Conservation (phyloP, 2,329 filamentous ascomycete genomes). For the Cryphonectria japonica region DNA sequence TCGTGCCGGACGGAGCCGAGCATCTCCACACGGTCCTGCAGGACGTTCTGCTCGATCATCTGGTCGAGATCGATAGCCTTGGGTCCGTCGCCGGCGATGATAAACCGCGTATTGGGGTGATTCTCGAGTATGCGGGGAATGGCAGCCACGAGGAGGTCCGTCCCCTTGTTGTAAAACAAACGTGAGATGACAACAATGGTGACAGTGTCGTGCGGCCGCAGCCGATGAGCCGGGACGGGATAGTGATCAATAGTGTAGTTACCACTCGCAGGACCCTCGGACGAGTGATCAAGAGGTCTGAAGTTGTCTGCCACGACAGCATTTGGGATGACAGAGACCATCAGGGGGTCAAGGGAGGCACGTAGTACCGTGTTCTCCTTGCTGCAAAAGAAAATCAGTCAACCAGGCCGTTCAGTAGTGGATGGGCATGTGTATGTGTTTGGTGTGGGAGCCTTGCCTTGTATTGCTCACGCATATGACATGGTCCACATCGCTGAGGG, state of each 20-base stretch:
- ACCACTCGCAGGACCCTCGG: constrained; percentile 32
- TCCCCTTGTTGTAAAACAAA: constrained; percentile 98
- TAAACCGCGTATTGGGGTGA: constrained; percentile 92
- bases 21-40: constrained; percentile 92
- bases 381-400: constrained; percentile 51
- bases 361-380: constrained; percentile 98
- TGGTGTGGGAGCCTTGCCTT: constrained; percentile 64
- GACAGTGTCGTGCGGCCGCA: constrained; percentile 84
- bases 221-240: constrained; percentile 62
- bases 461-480: constrained; percentile 98
- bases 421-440: no score
- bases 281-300: constrained; percentile 64
- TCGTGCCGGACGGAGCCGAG: constrained; percentile 92
- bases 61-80: constrained; percentile 98
- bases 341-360: constrained; percentile 90
- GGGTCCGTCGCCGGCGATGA: constrained; percentile 93
- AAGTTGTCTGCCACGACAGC: constrained; percentile 98
- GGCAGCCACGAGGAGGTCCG: constrained; percentile 92
- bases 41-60: constrained; percentile 92
- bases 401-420: constrained; percentile 17
- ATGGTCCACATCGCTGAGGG: constrained; percentile 93
- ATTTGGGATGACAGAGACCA: constrained; percentile 98
- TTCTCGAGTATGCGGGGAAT: constrained; percentile 89
- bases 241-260: constrained; percentile 47
- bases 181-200: constrained; percentile 97